Percentiles rank a stretch among this genome's conserved stretches.
These are phyloP conservation scores for Bipolaris gigantea DNA, from an alignment of 2,329 filamentous ascomycete genomes.

Conservation along the genomic window DNA sequence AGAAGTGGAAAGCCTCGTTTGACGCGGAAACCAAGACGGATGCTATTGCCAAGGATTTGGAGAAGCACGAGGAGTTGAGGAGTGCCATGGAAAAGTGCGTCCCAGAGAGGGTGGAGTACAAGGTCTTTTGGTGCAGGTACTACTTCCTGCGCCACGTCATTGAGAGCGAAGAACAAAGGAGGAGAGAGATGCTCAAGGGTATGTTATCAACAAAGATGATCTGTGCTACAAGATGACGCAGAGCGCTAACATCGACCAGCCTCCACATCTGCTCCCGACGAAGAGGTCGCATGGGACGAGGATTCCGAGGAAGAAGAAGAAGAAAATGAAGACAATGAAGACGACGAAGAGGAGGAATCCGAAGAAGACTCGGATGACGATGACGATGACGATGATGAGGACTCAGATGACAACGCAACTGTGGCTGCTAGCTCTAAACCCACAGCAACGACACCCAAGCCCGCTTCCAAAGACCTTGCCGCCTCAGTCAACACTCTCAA, in stretches of 20 bases:
- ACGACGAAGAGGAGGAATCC: slow-evolving; percentile 26
- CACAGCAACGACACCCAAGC: not conserved
- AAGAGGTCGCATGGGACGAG: slow-evolving; percentile 70
- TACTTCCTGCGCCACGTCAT: slow-evolving; percentile 93
- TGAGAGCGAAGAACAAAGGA: slow-evolving; percentile 86
- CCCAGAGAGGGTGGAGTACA: slow-evolving; percentile 88
- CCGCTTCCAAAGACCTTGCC: slow-evolving; percentile 23
- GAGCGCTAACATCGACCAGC: slow-evolving; percentile 21
- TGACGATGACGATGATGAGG: slow-evolving; percentile 15
- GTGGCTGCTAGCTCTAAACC: slow-evolving; percentile 10
- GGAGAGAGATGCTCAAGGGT: slow-evolving; percentile 91
- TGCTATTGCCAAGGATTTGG: slow-evolving; percentile 77
- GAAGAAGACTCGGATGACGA: slow-evolving; percentile 15
- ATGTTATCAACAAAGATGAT: slow-evolving; percentile 30
- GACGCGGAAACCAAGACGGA: slow-evolving; percentile 82
- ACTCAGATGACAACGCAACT: slow-evolving; percentile 12
- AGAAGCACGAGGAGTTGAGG: slow-evolving; percentile 83
- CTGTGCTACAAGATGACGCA: not conserved
- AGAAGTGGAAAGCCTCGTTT: slow-evolving; percentile 72
- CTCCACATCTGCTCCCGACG: slow-evolving; percentile 73
- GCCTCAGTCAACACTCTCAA: slow-evolving; percentile 47
- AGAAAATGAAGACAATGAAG: slow-evolving; percentile 35
- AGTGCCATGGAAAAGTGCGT: slow-evolving; percentile 93
- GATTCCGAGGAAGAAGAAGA: slow-evolving; percentile 63
- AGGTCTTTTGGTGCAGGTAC: slow-evolving; percentile 89